Evolutionary conservation across 2,329 filamentous ascomycete genomes (phyloP).

Genomic region (Colletotrichum liriopes): DNA sequence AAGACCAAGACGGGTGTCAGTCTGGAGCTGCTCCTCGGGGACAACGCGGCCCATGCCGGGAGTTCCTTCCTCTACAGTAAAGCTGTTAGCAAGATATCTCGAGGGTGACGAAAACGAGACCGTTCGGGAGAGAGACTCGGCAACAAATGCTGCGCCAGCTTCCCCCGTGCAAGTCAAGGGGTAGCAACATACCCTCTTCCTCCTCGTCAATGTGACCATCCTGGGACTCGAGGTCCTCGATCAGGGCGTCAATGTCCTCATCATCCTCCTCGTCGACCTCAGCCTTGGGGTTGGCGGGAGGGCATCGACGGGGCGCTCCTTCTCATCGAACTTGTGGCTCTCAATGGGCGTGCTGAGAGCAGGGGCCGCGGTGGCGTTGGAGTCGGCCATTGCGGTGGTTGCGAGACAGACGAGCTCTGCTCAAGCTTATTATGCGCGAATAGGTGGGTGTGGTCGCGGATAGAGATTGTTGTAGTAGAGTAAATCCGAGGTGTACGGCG

Average conservation of each 20-base stretch:
- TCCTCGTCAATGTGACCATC: conserved; percentile 80
- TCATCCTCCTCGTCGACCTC: conserved; percentile 80
- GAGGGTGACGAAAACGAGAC: no score
- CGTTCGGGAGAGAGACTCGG: background rate
- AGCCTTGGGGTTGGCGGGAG: conserved; percentile 58
- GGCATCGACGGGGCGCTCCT: conserved; percentile 60
- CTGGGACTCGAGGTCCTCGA: conserved; percentile 88
- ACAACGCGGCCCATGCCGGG: conserved; percentile 73
- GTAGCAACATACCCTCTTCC: conserved; percentile 64
- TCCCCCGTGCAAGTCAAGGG: background rate
- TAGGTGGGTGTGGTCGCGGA: conserved; percentile 28
- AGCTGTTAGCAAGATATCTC: conserved; percentile 21
- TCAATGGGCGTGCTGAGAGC: conserved; percentile 77
- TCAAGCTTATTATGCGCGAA: conserved; percentile 41
- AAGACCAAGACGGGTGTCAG: conserved; percentile 80
- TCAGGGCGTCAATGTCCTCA: conserved; percentile 88
- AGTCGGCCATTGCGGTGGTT: conserved; percentile 67
- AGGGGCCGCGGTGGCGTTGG: conserved; percentile 66
- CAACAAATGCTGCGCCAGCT: background rate
- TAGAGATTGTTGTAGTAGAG: conserved; percentile 29
- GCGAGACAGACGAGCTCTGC: conserved; percentile 42
- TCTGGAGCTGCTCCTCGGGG: conserved; percentile 84
- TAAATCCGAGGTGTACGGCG: conserved; percentile 26
- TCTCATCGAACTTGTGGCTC: conserved; percentile 77
- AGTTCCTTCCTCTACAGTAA: conserved; percentile 50